phyloP scores from a whole-genome alignment of 164 flowering plant species.

The Chimonanthus praecox region DNA sequence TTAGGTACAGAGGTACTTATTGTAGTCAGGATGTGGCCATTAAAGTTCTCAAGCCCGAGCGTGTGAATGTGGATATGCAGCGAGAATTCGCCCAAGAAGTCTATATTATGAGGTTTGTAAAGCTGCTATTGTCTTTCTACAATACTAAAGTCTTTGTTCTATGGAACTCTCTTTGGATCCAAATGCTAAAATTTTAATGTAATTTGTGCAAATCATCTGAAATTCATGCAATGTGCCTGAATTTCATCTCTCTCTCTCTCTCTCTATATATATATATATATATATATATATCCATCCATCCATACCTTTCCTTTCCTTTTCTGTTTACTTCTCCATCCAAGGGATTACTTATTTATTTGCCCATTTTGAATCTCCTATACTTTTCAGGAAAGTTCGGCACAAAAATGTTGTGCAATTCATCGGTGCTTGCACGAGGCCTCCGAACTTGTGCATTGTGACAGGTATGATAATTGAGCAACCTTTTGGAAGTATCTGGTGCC shows the following conservation, averaged over 20 bases:
- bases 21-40: constrained; percentile 93
- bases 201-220: no score
- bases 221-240: no score
- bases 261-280: no score
- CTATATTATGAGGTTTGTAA: constrained; percentile 79
- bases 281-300: no score
- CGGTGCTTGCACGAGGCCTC: constrained; percentile 90
- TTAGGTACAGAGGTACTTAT: constrained; percentile 76
- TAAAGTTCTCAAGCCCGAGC: constrained; percentile 75
- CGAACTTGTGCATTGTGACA: constrained; percentile 89
- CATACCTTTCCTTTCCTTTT: no score
- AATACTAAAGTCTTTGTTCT: not conserved
- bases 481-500: not conserved
- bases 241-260: no score
- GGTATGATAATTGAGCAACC: constrained; percentile 34
- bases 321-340: no score
- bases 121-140: not conserved
- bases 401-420: constrained; percentile 99
- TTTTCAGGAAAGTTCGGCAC: constrained; percentile 91
- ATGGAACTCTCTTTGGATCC: no score
- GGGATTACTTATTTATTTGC: no score
- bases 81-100: constrained; percentile 89
- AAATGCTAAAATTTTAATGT: no score
- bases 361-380: no score
- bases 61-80: constrained; percentile 59